These are phyloP conservation scores for Polytrichum commune DNA, from an alignment of 225 moss, liverwort and hornwort species.

Conservation along the genomic window DNA sequence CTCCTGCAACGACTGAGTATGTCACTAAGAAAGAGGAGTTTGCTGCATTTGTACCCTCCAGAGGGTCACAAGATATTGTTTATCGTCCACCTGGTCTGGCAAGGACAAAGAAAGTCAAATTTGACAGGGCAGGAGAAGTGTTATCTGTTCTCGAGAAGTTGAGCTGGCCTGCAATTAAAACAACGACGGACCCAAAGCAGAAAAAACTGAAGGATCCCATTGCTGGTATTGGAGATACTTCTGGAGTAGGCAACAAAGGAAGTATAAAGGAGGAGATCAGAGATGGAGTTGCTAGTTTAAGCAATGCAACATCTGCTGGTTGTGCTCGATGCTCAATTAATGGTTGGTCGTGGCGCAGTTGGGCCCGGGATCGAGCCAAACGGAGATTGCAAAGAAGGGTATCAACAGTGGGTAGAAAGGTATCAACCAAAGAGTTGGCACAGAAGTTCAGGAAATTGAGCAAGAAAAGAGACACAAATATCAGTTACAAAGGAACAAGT, in stretches of 20 bases:
- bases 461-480: constrained; percentile 16
- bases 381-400: constrained; percentile 40
- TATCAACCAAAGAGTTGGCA: constrained; percentile 25
- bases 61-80: constrained; percentile 11
- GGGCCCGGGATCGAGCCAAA: constrained; percentile 49
- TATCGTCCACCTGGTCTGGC: neutral
- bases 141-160: constrained; percentile 16
- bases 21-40: constrained; percentile 3
- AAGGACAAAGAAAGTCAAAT: constrained; percentile 30
- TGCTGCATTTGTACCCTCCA: constrained; percentile 14
- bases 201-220: constrained; percentile 18
- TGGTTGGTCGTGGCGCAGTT: constrained; percentile 48
- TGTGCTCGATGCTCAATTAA: constrained; percentile 46
- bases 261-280: neutral
- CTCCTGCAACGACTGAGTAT: constrained; percentile 10
- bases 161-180: neutral
- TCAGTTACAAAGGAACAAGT: constrained; percentile 16
- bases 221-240: constrained; percentile 9
- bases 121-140: constrained; percentile 13
- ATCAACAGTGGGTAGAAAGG: constrained; percentile 21
- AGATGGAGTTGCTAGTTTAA: constrained; percentile 10
- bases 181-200: no score
- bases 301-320: constrained; percentile 27
- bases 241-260: constrained; percentile 10
- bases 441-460: constrained; percentile 21